These are phyloP conservation scores for Phoma sp. DNA, from an alignment of 2,329 filamentous ascomycete species.

Conservation along the genomic window DNA sequence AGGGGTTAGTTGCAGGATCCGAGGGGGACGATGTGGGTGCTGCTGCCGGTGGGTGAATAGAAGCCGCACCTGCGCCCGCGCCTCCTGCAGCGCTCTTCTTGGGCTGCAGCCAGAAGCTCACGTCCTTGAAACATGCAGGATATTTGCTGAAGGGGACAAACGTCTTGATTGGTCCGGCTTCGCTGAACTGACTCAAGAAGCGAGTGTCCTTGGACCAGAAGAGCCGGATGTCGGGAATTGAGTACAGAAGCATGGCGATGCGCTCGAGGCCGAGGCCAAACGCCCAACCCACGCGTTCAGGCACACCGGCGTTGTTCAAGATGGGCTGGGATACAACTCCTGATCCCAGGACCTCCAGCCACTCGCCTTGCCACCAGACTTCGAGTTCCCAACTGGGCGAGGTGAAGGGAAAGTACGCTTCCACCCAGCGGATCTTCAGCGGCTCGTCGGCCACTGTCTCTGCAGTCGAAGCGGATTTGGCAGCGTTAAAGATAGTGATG, in stretches of 20 bases:
- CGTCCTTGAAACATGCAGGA: slow-evolving; percentile 87
- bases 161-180: slow-evolving; percentile 57
- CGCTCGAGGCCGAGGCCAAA: slow-evolving; percentile 94
- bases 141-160: slow-evolving; percentile 92
- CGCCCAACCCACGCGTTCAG: slow-evolving; percentile 84
- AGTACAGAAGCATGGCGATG: slow-evolving; percentile 96
- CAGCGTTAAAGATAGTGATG: slow-evolving; percentile 83
- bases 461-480: slow-evolving; percentile 65
- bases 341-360: slow-evolving; percentile 95
- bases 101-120: slow-evolving; percentile 82
- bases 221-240: slow-evolving; percentile 92
- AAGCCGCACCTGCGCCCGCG: slow-evolving; percentile 17
- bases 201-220: slow-evolving; percentile 91
- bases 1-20: not conserved
- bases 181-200: slow-evolving; percentile 82
- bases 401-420: slow-evolving; percentile 97
- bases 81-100: slow-evolving; percentile 36
- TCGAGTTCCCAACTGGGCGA: slow-evolving; percentile 96
- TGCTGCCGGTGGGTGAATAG: slow-evolving; percentile 20
- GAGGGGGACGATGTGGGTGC: not conserved
- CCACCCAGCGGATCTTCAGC: slow-evolving; percentile 88
- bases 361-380: slow-evolving; percentile 91
- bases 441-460: slow-evolving; percentile 63
- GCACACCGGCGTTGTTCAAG: slow-evolving; percentile 76
- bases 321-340: slow-evolving; percentile 87